Base-by-base conservation (phyloP, 108 stramenopile genomes). In the Hondaea fermentalgiana region DNA sequence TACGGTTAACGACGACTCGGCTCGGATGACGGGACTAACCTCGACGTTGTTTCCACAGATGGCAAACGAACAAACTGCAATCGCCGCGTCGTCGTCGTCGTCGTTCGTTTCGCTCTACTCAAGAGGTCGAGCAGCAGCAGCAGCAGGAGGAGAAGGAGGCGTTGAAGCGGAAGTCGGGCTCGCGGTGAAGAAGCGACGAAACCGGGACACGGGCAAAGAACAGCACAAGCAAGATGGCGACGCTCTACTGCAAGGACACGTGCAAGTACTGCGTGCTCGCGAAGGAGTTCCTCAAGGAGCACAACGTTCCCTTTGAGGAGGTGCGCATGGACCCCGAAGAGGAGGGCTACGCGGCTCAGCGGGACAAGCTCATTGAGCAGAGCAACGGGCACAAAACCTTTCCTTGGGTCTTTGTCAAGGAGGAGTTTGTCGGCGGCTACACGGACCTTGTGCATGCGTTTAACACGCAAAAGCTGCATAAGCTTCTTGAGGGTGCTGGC, bases 241-340 rank as follows among this genome's bases (percentile, higher is more conserved):
- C 51, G 72, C 43, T 83, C 12, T 83, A 83, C 72, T 51, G 72
- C 72, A 83, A 83, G 72, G 72, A 83, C 72, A 53, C 23, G 3
- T 83, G 72, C 72, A 83, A 53, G 72, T 83, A 83, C 72, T 83
- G 72, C 72, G 51, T 53, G 49, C 19, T 83, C 43, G 72, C 72
- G 49, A 83, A 83, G 51, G 72, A 83, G 49, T 83, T 83, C 28
- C 72, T 83, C 12, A 83, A 83, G 72, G 72, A 83, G 72, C 44
- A 83, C 72, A 83, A 83, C 72, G 28, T 83, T 5, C 72, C 72
- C 51, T 83, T 83, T n/a, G 72, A 83, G 51, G 72, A 83, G 72
- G 28, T 53, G 1, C 19, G 28, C 21, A 21, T 83, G 49, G 72
- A 83, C 72, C 44, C 51, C 23, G 49, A 5, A 3, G 72, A 21